Evolutionary conservation across 2,329 filamentous ascomycete genomes (phyloP).

Genomic region (Byssochlamys sp.): DNA sequence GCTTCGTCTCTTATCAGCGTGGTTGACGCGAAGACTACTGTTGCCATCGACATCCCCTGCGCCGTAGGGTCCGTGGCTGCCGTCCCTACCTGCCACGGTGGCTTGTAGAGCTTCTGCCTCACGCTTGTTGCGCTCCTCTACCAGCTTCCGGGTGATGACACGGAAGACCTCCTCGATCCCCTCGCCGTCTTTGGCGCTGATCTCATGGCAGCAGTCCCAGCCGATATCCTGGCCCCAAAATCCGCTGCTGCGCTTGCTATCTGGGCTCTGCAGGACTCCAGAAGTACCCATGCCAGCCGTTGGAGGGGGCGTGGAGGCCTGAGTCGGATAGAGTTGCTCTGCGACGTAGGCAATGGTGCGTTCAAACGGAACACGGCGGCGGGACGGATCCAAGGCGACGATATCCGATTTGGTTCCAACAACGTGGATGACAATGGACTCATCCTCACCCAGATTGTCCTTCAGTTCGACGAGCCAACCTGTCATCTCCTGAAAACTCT

Average conservation of each 20-base stretch:
- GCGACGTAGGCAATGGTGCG: slow-evolving; percentile 91
- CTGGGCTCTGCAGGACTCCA: slow-evolving; percentile 21
- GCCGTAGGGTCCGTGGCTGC: slow-evolving; percentile 39
- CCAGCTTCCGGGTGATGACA: slow-evolving; percentile 73
- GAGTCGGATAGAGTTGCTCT: slow-evolving; percentile 70
- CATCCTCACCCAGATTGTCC: slow-evolving; percentile 55
- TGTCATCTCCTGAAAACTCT: slow-evolving; percentile 85
- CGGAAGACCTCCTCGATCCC: slow-evolving; percentile 95
- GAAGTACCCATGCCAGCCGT: slow-evolving; percentile 42
- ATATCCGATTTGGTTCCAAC: slow-evolving; percentile 91
- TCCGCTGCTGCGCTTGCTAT: slow-evolving; percentile 38
- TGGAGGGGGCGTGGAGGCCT: slow-evolving; percentile 57
- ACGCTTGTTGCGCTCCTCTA: slow-evolving; percentile 56
- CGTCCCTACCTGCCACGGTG: slow-evolving; percentile 35
- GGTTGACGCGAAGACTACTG: slow-evolving; percentile 51
- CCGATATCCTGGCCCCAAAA: slow-evolving; percentile 83
- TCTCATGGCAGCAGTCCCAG: slow-evolving; percentile 96
- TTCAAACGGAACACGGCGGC: slow-evolving; percentile 82
- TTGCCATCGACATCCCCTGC: slow-evolving; percentile 35
- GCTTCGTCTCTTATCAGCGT: slow-evolving; percentile 54
- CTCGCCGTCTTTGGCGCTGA: slow-evolving; percentile 85
- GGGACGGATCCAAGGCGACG: slow-evolving; percentile 69
- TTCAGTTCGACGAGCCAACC: slow-evolving; percentile 80
- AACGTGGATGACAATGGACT: slow-evolving; percentile 80
- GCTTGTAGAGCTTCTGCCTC: slow-evolving; percentile 41